These are phyloP conservation scores for Chrysoporthe austroafricana DNA, from an alignment of 2,329 filamentous ascomycete genomes.

Conservation along the genomic window DNA sequence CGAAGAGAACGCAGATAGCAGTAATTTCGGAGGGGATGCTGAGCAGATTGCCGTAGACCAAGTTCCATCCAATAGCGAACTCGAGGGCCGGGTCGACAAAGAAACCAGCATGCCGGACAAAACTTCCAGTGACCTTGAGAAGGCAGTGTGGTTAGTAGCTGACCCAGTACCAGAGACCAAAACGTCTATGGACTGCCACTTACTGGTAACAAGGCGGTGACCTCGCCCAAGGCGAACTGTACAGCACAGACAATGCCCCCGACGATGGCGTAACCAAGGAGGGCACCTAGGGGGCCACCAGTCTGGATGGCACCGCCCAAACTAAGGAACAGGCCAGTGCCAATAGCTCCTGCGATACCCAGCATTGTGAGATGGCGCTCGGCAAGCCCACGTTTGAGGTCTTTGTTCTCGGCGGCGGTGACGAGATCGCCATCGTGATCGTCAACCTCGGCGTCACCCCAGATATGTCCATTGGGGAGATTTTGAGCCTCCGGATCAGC, in stretches of 20 bases:
- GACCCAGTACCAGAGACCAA: background rate
- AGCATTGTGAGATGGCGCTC: slow-evolving; percentile 65
- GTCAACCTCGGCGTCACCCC: slow-evolving; percentile 10
- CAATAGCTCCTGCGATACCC: slow-evolving; percentile 64
- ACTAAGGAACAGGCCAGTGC: slow-evolving; percentile 64
- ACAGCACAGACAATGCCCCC: slow-evolving; percentile 61
- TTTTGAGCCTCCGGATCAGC: slow-evolving; percentile 10
- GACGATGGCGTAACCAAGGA: slow-evolving; percentile 59
- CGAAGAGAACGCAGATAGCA: slow-evolving; percentile 64
- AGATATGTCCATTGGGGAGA: background rate
- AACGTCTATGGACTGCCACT: background rate
- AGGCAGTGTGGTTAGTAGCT: background rate
- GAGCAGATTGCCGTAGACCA: slow-evolving; percentile 59
- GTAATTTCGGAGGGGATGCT: slow-evolving; percentile 64
- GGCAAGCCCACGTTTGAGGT: slow-evolving; percentile 53
- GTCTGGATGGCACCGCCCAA: slow-evolving; percentile 57
- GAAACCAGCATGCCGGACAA: slow-evolving; percentile 63
- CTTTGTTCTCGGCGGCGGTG: slow-evolving; percentile 52
- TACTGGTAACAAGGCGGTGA: slow-evolving; percentile 62
- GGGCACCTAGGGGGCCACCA: slow-evolving; percentile 52
- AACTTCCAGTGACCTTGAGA: slow-evolving; percentile 56
- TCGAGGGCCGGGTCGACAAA: slow-evolving; percentile 65
- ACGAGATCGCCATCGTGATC: slow-evolving; percentile 48
- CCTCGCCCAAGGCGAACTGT: slow-evolving; percentile 63
- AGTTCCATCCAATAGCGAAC: slow-evolving; percentile 58